Evolutionary conservation across 163 green algal species (phyloP), one percentile per base, ranked within the genome.

Genomic region (Scenedesmus sp.): DNA sequence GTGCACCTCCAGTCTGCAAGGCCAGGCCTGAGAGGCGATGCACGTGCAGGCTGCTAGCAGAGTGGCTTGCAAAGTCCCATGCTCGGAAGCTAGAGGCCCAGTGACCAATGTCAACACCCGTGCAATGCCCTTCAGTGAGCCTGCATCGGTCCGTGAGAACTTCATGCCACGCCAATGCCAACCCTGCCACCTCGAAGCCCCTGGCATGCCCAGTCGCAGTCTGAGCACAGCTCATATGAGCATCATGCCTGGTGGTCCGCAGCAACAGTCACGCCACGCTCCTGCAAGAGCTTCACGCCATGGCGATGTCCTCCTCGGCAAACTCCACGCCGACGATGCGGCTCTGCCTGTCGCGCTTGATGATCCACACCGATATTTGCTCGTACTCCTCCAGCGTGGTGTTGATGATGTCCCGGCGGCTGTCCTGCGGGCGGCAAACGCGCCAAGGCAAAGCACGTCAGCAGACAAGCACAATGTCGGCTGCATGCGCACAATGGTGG

Each of bases 351-450:
- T 92, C 81, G 5, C 88, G 82, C 35, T 37, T 85, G 46, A 94
- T 88, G 3, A 61, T 93, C 94, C 94, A 96, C 65, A 96, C 90
- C 16, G 90, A 88, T 56, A 96, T 94, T 24, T 91, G 82, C 3
- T 24, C 92, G 72, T 96, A 96, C 88, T 96, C 94, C 53, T 93
- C 88, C 16, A 95, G 61, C 46, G 92, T 95, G 68, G 91, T 53
- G 70, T 86, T 70, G 76, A 96, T 96, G 83, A 94, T 85, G 37
- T 95, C 92, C 43, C 87, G 78, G 89, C 92, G 89, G 30, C 26
- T 30, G 12, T 59, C 44, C 53, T 85, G 80, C 65, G 40, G 40
- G 65, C 24, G 9, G 26, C 46, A 87, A n/a, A 49, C 6, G 49
- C 40, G n/a, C 18, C 1, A 22, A n/a, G n/a, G 43, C 42, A 46